Evolutionary conservation across 2,329 filamentous ascomycete species (phyloP), one percentile per base, ranked within the genome.

Genomic region (Fusarium irregulare): DNA sequence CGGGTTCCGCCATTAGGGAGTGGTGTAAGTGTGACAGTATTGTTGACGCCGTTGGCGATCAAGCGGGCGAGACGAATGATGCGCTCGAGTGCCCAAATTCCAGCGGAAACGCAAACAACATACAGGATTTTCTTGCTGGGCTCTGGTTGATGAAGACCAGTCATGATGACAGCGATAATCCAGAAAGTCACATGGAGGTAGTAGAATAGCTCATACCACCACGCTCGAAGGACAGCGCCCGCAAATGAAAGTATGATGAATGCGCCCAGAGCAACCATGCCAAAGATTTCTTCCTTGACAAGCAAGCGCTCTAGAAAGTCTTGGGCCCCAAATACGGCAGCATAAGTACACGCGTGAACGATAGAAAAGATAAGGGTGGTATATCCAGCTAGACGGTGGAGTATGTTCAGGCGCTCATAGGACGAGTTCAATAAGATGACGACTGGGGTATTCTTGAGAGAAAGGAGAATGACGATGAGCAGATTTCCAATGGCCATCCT

Each of bases 381-480:
- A 68, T 83, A 86, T 4, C 87, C 87, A 6, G 83, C 81, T 20
- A 86, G 78, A 60, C 85, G 84, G 70, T 90, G 88, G 4, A 90
- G 80, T 50, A 85, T 80, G 70, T 88, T 89, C 54, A 90, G 82
- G 21, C 85, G 82, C 64, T 89, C 87, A 73, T 90, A 87, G 7
- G 87, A 88, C 72, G 84, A 86, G 3, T 82, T 78, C 2, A 84
- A 85, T 13, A 90, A 68, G 62, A 83, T 83, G 0, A 84, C 84
- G 20, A 89, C 75, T 0, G 87, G 88, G 0, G 87, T 89, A 72
- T 89, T 88, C 70, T 88, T 89, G 44, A 89, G 78, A 2, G 84
- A 81, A 18, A 90, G 78, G 50, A 89, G 84, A 14, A 88, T 79
- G 14, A 87, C 80, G 18, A 90, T 77, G 14, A 80, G 77, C 30